Percentiles rank a stretch among this genome's conserved stretches.
Conservation (phyloP, 2,329 filamentous ascomycete species). For the Ophiostoma himal-ulmi region DNA sequence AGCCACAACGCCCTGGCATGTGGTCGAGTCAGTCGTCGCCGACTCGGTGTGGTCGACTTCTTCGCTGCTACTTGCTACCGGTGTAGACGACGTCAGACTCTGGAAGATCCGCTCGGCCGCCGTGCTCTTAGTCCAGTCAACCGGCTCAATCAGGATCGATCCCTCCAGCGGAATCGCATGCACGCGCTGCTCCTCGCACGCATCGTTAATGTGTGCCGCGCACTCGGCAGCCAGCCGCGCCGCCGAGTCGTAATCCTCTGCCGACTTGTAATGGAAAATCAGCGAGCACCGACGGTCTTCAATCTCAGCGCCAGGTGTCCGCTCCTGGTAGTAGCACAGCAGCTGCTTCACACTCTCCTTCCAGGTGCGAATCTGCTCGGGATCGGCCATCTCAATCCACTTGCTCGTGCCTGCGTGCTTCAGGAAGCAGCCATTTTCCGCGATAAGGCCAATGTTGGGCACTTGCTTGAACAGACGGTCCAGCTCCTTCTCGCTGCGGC, state of each 20-base stretch:
- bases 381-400: conserved; percentile 76
- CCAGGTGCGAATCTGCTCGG: conserved; percentile 66
- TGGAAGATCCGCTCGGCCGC: conserved; percentile 71
- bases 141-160: conserved; percentile 75
- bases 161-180: conserved; percentile 77
- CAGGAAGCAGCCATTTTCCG: conserved; percentile 90
- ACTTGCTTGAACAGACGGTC: conserved; percentile 80
- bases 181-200: conserved; percentile 75
- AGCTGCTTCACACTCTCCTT: conserved; percentile 78
- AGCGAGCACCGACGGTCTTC: conserved; percentile 90
- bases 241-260: conserved; percentile 70
- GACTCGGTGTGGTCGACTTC: conserved; percentile 23
- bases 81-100: conserved; percentile 38
- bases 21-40: not conserved
- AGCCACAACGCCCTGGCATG: not conserved
- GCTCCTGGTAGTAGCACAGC: conserved; percentile 81
- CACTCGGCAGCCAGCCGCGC: conserved; percentile 80
- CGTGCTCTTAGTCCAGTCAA: conserved; percentile 81
- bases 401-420: conserved; percentile 59
- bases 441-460: conserved; percentile 79
- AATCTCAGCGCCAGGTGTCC: conserved; percentile 79
- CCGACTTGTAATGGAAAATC: conserved; percentile 82
- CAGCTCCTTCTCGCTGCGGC: conserved; percentile 78
- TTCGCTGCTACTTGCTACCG: conserved; percentile 31
- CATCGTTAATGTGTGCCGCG: conserved; percentile 91